Conservation (phyloP, 805 yeast species). For the Kluyveromyces siamensis region DNA sequence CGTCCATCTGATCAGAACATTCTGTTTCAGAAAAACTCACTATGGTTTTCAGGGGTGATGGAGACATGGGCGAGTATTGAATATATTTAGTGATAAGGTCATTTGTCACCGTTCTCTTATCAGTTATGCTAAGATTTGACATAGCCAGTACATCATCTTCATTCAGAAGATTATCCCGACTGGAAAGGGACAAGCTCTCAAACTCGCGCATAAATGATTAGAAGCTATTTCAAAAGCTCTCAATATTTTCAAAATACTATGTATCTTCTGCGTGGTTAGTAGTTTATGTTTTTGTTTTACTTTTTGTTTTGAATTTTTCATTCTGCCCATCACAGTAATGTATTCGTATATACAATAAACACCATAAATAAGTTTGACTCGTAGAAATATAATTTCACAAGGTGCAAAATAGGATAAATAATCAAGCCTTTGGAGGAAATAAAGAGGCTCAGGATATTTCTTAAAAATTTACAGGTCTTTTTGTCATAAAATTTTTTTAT, state of each 20-base stretch:
- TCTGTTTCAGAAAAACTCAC: slow-evolving; percentile 7
- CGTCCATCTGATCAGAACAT: slow-evolving; percentile 11
- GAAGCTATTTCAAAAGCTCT: too few species aligned
- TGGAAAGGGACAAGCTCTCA: background rate
- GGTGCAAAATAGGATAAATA: too few species aligned
- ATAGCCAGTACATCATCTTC: slow-evolving; percentile 15
- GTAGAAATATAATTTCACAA: too few species aligned
- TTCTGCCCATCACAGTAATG: too few species aligned
- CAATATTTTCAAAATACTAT: background rate
- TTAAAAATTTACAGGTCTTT: background rate
- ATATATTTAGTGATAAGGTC: slow-evolving; percentile 10
- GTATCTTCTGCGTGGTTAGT: background rate
- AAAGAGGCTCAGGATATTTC: background rate
- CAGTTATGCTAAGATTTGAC: slow-evolving; percentile 14
- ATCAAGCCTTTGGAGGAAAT: too few species aligned
- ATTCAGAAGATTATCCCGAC: slow-evolving; percentile 4
- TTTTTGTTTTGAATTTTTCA: background rate
- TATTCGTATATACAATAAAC: too few species aligned
- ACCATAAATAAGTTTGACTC: too few species aligned
- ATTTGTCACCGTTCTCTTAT: slow-evolving; percentile 1
- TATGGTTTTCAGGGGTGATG: slow-evolving; percentile 11
- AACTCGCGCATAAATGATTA: background rate
- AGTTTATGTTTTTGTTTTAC: background rate
- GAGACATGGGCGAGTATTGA: slow-evolving; percentile 11
- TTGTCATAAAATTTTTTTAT: too few species aligned